These are phyloP conservation scores for Myrica gale DNA, from an alignment of 306 rosid species.

Conservation along the genomic window DNA sequence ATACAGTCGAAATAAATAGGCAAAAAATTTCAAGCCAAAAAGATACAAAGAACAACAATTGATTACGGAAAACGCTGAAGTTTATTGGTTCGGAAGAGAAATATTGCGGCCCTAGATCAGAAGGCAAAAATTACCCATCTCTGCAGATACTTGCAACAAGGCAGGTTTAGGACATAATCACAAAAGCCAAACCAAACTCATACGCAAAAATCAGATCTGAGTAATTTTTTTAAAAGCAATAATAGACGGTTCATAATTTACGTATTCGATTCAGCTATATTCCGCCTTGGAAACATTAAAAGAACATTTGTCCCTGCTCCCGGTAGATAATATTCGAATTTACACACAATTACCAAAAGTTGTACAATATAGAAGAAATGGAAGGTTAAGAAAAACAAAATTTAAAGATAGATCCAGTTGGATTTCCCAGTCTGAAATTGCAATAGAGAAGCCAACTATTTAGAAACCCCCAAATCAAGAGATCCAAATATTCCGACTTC, in stretches of 20 bases:
- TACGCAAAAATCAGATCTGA: background rate
- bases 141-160: background rate
- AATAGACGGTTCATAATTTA: background rate
- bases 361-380: background rate
- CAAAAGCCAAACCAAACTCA: background rate
- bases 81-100: background rate
- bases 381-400: background rate
- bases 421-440: background rate
- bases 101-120: background rate
- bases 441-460: background rate
- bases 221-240: background rate
- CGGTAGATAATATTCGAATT: background rate
- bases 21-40: background rate
- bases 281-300: background rate
- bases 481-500: background rate
- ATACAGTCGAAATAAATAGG: background rate
- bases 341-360: background rate
- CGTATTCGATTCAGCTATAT: background rate
- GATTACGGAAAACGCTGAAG: background rate
- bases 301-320: background rate
- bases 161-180: background rate
- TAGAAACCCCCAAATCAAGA: background rate
- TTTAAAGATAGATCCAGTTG: background rate
- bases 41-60: no score
- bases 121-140: background rate